These are phyloP conservation scores for Hericium rajendrae DNA, from an alignment of 768 basidiomycete species.

Conservation along the genomic window DNA sequence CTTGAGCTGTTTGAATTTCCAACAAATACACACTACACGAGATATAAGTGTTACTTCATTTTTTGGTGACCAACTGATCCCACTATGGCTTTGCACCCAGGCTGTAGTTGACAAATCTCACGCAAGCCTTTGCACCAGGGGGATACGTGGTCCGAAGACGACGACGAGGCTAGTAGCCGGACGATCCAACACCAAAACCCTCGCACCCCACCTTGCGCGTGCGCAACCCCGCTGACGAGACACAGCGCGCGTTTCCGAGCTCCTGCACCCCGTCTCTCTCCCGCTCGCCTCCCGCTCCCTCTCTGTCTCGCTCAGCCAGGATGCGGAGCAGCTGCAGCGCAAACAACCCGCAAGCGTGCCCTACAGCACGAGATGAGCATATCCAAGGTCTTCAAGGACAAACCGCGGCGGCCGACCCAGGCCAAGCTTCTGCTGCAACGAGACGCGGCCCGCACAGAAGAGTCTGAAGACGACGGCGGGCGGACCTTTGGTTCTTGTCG, in stretches of 20 bases:
- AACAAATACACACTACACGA: too few relatives aligned
- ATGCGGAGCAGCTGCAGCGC: slow-evolving; percentile 35
- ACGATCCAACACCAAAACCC: neutral
- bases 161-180: slow-evolving; percentile 3
- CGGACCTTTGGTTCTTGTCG: slow-evolving; percentile 16
- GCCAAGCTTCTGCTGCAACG: slow-evolving; percentile 11
- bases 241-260: slow-evolving; percentile 35
- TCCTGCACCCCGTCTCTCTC: slow-evolving; percentile 26
- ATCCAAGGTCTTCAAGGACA: slow-evolving; percentile 51
- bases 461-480: neutral
- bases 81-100: too few relatives aligned
- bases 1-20: too few relatives aligned
- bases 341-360: slow-evolving; percentile 36
- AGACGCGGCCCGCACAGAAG: slow-evolving; percentile 7
- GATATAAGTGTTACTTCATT: too few relatives aligned
- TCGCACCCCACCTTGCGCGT: neutral
- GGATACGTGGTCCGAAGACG: neutral
- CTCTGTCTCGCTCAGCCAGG: slow-evolving; percentile 62
- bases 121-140: too few relatives aligned
- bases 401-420: slow-evolving; percentile 13
- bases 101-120: too few relatives aligned
- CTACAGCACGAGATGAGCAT: slow-evolving; percentile 68
- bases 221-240: neutral
- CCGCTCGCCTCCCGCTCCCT: slow-evolving; percentile 25
- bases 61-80: too few relatives aligned